Base-by-base conservation (phyloP, 1,284 basidiomycete species). In the Somion occarium region DNA sequence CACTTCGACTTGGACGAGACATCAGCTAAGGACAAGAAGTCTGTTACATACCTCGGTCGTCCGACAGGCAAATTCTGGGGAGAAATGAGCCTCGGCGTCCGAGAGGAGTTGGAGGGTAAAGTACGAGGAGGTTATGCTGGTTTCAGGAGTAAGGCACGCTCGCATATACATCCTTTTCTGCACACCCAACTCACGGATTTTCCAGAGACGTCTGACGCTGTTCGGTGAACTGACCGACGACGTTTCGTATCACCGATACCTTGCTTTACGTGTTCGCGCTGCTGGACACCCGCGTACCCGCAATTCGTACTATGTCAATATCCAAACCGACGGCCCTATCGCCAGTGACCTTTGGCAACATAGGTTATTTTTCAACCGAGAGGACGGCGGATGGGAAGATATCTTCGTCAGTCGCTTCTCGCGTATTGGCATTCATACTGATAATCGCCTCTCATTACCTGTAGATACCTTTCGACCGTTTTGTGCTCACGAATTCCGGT, bases 321-420 rank as follows among this genome's bases (percentile, higher is more conserved):
- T 96, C 26, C 93, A 95, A 66, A 94, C 92, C 2, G 80, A 86
- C 46, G 88, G 89, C 1, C 83, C 87, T 2, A 75, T 89, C 45
- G 76, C 80, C 39, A 84, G 82, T 20, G 92, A 94, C 66, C 72
- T 96, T 19, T 96, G 92, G 84, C 93, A 95, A 63, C 93, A 96
- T 62, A 77, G 90, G 34, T 72, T 96, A 34, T 91, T 83, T 68
- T 89, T 94, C 65, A 73, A 79, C 51, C 76, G 80, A 47, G 72
- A 75, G 20, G 83, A 89, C 49, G 85, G 84, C 15, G 73, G 74
- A 9, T 96, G 93, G 93, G 89, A 94, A 65, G 87, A 93, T 60
- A 69, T 95, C 9, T 83, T 88, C 59, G 91, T 91, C 58, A 63
- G 85, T 75, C 9, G 3, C 38, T 22, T 23, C 25, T 44, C 44